Evolutionary conservation across 73 alveolate species (phyloP).

Genomic region (Paramecium octaurelia): DNA sequence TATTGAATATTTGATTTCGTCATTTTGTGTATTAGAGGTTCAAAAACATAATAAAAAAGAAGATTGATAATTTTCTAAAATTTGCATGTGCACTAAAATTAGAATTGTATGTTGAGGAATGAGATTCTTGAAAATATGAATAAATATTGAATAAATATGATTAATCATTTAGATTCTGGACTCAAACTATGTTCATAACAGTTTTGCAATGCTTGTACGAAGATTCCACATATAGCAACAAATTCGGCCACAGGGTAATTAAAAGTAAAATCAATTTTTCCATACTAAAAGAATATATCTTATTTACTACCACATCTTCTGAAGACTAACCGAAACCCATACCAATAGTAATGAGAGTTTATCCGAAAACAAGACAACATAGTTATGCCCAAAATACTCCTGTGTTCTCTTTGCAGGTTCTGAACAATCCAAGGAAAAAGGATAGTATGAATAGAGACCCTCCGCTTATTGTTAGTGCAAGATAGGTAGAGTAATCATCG

Average conservation of each 20-base stretch:
- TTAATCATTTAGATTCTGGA: not conserved
- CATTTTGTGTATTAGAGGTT: too few species aligned
- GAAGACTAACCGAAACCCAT: not conserved
- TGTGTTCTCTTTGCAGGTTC: not conserved
- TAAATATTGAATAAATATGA: not conserved
- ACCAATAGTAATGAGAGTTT: not conserved
- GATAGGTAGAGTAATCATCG: not conserved
- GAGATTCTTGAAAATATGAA: not conserved
- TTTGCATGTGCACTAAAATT: not conserved
- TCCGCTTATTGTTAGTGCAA: not conserved
- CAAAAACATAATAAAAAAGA: too few species aligned
- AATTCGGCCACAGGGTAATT: not conserved
- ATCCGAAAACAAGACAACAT: not conserved
- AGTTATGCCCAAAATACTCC: not conserved
- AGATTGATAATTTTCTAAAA: too few species aligned
- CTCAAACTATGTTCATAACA: not conserved
- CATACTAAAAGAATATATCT: not conserved
- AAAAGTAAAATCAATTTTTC: not conserved
- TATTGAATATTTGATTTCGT: too few species aligned
- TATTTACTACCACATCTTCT: not conserved
- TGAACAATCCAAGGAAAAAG: not conserved
- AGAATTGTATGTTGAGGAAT: not conserved
- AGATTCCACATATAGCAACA: not conserved
- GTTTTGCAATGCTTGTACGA: not conserved
- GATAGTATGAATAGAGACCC: not conserved